Evolutionary conservation across 345 rosid genomes (phyloP).

Genomic region (Acer saccharum): DNA sequence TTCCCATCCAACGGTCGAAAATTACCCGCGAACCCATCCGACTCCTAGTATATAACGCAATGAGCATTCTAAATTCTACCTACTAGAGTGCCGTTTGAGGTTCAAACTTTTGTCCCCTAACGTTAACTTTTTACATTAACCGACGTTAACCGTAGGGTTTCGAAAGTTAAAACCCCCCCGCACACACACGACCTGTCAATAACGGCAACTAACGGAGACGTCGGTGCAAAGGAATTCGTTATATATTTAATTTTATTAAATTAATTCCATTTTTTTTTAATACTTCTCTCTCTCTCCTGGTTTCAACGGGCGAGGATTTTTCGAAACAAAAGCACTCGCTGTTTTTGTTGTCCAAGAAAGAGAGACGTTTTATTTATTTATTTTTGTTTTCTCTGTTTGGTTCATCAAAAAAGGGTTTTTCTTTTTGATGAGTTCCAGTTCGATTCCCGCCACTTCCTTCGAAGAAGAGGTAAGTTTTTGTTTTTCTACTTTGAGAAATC

Average conservation of each 20-base stretch:
- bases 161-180: no score
- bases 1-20: slow-evolving; percentile 36
- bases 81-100: slow-evolving; percentile 70
- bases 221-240: slow-evolving; percentile 68
- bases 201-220: slow-evolving; percentile 71
- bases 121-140: slow-evolving; percentile 31
- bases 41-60: background rate
- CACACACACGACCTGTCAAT: background rate
- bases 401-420: slow-evolving; percentile 20
- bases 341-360: slow-evolving; percentile 6
- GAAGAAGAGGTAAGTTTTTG: slow-evolving; percentile 45
- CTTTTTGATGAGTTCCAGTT: slow-evolving; percentile 47
- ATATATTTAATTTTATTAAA: slow-evolving; percentile 22
- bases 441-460: slow-evolving; percentile 58
- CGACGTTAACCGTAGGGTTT: slow-evolving; percentile 39
- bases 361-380: slow-evolving; percentile 10
- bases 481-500: slow-evolving; percentile 10
- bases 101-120: slow-evolving; percentile 46
- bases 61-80: background rate
- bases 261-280: background rate
- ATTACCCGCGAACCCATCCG: slow-evolving; percentile 29
- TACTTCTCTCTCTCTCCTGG: slow-evolving; percentile 32
- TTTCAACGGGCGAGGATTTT: slow-evolving; percentile 88
- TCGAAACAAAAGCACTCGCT: slow-evolving; percentile 44
- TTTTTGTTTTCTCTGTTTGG: slow-evolving; percentile 15